phyloP scores from a whole-genome alignment of 164 flowering plant genomes.

The Nymphaea thermarum region DNA sequence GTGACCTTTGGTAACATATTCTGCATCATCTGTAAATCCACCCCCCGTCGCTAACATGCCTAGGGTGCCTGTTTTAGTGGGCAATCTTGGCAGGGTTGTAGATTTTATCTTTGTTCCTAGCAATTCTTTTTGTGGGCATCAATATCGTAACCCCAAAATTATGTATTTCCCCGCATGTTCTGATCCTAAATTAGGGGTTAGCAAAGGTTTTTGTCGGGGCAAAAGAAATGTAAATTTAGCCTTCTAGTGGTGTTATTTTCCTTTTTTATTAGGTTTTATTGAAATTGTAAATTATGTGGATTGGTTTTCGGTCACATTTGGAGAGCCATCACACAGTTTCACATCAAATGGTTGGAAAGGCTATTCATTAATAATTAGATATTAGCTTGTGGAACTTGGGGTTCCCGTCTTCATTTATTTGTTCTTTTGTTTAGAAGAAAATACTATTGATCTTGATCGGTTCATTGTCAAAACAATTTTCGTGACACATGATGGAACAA shows the following conservation, averaged over 20 bases:
- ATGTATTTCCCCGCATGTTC: neutral
- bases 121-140: neutral
- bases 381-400: too few species aligned
- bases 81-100: neutral
- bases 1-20: neutral
- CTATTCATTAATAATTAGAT: neutral
- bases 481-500: too few species aligned
- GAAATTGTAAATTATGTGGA: neutral
- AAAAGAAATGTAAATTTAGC: neutral
- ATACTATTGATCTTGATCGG: too few species aligned
- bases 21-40: neutral
- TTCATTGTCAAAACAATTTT: too few species aligned
- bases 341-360: neutral
- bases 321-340: too few species aligned
- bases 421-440: too few species aligned
- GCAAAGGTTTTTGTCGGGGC: neutral
- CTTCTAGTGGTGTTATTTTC: neutral
- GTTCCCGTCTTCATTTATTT: too few species aligned
- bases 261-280: neutral
- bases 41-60: neutral
- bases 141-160: neutral
- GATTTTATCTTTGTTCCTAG: neutral
- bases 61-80: neutral
- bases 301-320: neutral
- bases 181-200: neutral